A percentile compares a stretch with the other conserved stretches of the same genome.
phyloP scores from a whole-genome alignment of 2,329 filamentous ascomycete species.

The Cladosporium sp. region DNA sequence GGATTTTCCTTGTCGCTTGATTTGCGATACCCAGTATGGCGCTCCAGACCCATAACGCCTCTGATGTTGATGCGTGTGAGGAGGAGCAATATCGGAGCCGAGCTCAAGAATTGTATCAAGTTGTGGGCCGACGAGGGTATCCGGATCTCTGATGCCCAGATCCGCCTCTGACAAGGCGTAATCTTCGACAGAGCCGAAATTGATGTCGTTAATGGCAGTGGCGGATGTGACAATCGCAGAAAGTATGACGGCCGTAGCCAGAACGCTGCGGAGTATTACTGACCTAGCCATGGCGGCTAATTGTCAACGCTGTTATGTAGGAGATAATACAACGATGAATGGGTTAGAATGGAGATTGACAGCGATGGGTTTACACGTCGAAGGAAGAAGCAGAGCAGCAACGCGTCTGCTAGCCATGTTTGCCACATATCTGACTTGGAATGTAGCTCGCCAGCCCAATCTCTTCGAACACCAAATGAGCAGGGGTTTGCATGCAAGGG shows the following conservation, averaged over 20 bases:
- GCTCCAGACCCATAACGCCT: slow-evolving; percentile 27
- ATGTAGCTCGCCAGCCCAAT: neutral
- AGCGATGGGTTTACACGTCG: neutral
- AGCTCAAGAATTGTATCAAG: slow-evolving; percentile 2
- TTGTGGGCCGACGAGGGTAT: neutral
- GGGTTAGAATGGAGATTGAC: neutral
- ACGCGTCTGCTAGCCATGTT: slow-evolving; percentile 11
- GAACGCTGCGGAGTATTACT: neutral
- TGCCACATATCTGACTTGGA: slow-evolving; percentile 1
- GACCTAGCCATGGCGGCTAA: slow-evolving; percentile 6
- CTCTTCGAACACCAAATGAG: neutral
- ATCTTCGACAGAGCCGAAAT: slow-evolving; percentile 7
- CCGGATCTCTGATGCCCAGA: neutral
- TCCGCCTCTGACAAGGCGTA: slow-evolving; percentile 9
- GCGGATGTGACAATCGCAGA: neutral
- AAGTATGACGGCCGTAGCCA: neutral
- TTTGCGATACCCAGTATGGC: slow-evolving; percentile 38
- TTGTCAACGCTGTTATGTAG: neutral
- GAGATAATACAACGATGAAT: neutral
- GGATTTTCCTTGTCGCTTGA: slow-evolving; percentile 38
- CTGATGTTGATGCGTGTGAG: slow-evolving; percentile 19
- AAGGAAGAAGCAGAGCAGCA: no score
- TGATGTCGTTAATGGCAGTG: neutral
- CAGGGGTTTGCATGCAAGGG: neutral
- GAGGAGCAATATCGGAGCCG: slow-evolving; percentile 10